Evolutionary conservation across 441 rosid genomes (phyloP), one percentile per base, ranked within the genome.

Genomic region (Cnidoscolus chayamansa): DNA sequence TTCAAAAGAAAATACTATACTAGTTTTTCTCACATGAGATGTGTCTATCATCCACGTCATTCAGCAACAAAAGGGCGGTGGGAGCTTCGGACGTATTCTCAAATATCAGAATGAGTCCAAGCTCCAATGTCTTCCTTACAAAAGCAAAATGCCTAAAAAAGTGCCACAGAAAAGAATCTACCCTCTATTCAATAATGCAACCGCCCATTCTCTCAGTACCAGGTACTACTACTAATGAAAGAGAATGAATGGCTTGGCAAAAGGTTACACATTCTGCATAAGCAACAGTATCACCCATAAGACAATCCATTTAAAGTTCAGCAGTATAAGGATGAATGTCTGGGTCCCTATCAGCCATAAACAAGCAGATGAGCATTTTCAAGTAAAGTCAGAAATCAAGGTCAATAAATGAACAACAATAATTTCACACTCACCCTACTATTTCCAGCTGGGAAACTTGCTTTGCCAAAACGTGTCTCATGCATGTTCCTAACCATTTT

Each of bases 201-300:
- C 74, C 71, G 76, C 64, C 74, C 81, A 32, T 30, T 47, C 58
- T 45, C 31, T 77, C 49, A 57, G 20, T 57, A 50, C 74, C 71
- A 57, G 4, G 15, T 69, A 31, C 0, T 10, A 32, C 30, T 16
- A 10, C 1, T 19, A 20, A 7, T 19, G 12, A 17, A 7, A 64
- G 3, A 11, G 47, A 47, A 17, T 64, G 49, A 32, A n/a, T 56
- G 25, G n/a, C 25, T 49, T 6, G 72, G 59, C 51, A 17, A 35
- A 48, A 66, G 7, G 17, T 13, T 6, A 5, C 45, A n/a, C 2
- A 3, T 10, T 11, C n/a, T 35, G 62, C 45, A 3, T 40, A 40
- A 4, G 4, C 37, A 35, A 40, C 7, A 40, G 45, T 6, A 40
- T 40, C 45, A 40, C 7, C 37, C 45, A 40, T 40, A 40, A 40